These are phyloP conservation scores for Yarrowia sp. DNA, from an alignment of 805 yeast species.

Conservation along the genomic window DNA sequence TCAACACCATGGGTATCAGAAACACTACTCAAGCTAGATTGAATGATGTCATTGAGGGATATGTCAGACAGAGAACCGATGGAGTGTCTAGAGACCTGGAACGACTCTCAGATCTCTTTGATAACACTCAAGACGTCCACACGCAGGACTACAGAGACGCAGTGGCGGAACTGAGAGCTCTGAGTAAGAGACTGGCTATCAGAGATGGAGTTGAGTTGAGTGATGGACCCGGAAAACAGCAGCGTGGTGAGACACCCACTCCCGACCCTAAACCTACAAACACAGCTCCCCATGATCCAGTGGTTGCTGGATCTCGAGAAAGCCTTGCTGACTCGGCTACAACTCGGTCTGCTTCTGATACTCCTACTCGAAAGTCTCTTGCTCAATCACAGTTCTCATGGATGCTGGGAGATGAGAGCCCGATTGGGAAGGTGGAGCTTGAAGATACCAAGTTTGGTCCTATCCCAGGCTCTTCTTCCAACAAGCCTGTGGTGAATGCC, in stretches of 20 bases:
- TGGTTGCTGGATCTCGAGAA: slow-evolving; percentile 9
- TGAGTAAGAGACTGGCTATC: slow-evolving; percentile 27
- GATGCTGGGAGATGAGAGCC: slow-evolving; percentile 43
- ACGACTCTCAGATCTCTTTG: slow-evolving; percentile 7
- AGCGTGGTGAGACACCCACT: slow-evolving; percentile 4
- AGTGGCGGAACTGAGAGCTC: slow-evolving; percentile 11
- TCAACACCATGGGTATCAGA: slow-evolving; percentile 24
- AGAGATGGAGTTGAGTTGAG: slow-evolving; percentile 12
- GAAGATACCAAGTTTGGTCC: slow-evolving; percentile 28
- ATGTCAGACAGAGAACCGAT: slow-evolving; percentile 15
- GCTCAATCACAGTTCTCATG: slow-evolving; percentile 47
- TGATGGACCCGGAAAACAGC: background rate
- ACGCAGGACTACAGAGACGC: slow-evolving; percentile 13
- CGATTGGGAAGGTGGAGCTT: slow-evolving; percentile 12
- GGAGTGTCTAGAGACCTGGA: slow-evolving; percentile 21
- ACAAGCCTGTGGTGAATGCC: background rate
- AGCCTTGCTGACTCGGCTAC: background rate
- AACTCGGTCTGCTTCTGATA: slow-evolving; percentile 7
- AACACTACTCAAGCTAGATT: slow-evolving; percentile 16
- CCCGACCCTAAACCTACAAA: slow-evolving; percentile 9
- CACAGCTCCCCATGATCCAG: slow-evolving; percentile 13
- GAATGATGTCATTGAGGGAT: slow-evolving; percentile 29
- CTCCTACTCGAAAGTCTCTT: slow-evolving; percentile 43
- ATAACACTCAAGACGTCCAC: slow-evolving; percentile 19
- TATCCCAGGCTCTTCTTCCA: background rate